A percentile compares a stretch with the other conserved stretches of the same genome.
Conservation (phyloP, 768 basidiomycete species). For the Collybia sp. region DNA sequence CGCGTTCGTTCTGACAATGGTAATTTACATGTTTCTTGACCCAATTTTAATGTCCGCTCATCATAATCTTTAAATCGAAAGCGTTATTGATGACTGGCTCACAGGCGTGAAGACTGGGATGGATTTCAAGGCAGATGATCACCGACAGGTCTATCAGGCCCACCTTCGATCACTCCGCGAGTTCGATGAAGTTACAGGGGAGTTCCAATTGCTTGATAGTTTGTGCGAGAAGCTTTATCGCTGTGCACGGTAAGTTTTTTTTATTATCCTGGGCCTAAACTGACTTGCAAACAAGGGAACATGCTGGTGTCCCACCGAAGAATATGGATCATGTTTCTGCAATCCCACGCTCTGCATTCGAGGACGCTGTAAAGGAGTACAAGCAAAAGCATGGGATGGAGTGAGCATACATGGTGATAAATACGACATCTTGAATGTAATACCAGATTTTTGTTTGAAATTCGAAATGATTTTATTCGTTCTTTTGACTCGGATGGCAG, state of each 20-base stretch:
- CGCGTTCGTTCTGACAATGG: conserved; percentile 9
- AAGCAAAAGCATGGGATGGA: not conserved
- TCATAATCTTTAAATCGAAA: conserved; percentile 1
- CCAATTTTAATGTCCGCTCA: conserved; percentile 6
- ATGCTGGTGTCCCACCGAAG: not conserved
- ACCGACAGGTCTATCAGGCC: not conserved
- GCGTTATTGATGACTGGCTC: conserved; percentile 4
- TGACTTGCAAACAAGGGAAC: not conserved
- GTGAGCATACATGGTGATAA: too few species aligned
- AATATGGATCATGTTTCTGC: not conserved
- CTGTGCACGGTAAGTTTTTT: not conserved
- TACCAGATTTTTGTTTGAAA: too few species aligned
- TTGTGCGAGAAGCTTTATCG: conserved; percentile 3
- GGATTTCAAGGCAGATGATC: conserved; percentile 1
- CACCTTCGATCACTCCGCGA: not conserved
- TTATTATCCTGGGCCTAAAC: not conserved
- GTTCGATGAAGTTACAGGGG: not conserved
- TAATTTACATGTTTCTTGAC: not conserved
- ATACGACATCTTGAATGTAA: too few species aligned
- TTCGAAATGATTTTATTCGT: too few species aligned
- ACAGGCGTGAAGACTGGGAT: conserved; percentile 1
- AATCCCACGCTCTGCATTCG: not conserved
- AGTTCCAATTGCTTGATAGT: not conserved
- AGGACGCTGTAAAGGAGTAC: not conserved
- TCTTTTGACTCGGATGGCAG: too few species aligned